A percentile compares a stretch with the other conserved stretches of the same genome.
Conservation (phyloP, 352 stramenopile species). For the Phytophthora meadii region DNA sequence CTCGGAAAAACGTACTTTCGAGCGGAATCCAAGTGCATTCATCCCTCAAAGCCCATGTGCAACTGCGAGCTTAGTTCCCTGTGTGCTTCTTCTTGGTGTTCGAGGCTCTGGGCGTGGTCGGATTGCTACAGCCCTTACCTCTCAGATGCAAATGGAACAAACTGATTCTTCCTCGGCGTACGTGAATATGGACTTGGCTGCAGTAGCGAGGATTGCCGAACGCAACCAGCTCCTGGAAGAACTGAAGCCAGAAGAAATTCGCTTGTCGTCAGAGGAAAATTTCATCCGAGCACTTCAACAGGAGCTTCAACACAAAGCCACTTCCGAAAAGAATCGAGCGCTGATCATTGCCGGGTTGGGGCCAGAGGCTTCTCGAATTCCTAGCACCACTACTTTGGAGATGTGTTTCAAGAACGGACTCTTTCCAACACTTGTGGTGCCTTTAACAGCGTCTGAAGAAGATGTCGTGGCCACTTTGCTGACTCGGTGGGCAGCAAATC, state of each 20-base stretch:
- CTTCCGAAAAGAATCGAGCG: slow-evolving; percentile 5
- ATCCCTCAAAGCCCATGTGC: slow-evolving; percentile 33
- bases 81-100: slow-evolving; percentile 62
- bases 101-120: slow-evolving; percentile 35
- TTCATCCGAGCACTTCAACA: slow-evolving; percentile 26
- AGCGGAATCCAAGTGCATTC: slow-evolving; percentile 55
- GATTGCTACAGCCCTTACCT: slow-evolving; percentile 12
- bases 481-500: slow-evolving; percentile 35
- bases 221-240: slow-evolving; percentile 27
- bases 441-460: slow-evolving; percentile 43
- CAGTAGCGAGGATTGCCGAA: slow-evolving; percentile 8
- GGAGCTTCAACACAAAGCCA: slow-evolving; percentile 16
- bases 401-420: slow-evolving; percentile 52
- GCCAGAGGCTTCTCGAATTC: slow-evolving; percentile 39
- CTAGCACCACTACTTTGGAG: slow-evolving; percentile 45
- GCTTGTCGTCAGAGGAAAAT: slow-evolving; percentile 22
- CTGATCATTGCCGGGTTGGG: slow-evolving; percentile 38
- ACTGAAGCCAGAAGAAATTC: slow-evolving; percentile 32
- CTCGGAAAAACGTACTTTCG: slow-evolving; percentile 50
- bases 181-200: slow-evolving; percentile 25
- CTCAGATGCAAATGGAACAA: slow-evolving; percentile 3
- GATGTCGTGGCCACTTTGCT: slow-evolving; percentile 36
- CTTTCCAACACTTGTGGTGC: slow-evolving; percentile 62
- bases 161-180: slow-evolving; percentile 11
- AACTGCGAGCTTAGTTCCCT: slow-evolving; percentile 46